Conservation (phyloP, 106 monocot species). For the Platanthera zijinensis region DNA sequence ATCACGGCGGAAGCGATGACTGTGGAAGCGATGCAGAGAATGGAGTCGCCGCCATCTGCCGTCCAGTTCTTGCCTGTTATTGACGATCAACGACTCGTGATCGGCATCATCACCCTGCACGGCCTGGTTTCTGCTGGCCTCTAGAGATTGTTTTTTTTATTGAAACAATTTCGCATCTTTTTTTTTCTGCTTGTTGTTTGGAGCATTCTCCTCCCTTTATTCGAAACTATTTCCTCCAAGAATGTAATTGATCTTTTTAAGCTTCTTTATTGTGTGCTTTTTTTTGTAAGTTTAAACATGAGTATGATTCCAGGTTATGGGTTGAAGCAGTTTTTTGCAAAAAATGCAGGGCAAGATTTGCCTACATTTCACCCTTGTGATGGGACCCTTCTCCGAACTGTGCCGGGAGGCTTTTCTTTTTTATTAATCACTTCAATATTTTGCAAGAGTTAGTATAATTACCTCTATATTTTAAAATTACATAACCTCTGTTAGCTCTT, state of each 20-base stretch:
- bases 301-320: no score
- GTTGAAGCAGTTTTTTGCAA: no score
- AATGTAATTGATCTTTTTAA: not conserved
- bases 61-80: slow-evolving; percentile 60
- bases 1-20: slow-evolving; percentile 48
- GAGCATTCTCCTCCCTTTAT: not conserved
- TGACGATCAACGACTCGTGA: slow-evolving; percentile 24
- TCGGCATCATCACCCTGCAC: slow-evolving; percentile 57
- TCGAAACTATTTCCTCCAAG: not conserved
- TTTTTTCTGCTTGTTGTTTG: not conserved
- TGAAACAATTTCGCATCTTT: not conserved
- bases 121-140: slow-evolving; percentile 62
- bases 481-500: no score
- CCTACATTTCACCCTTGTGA: no score
- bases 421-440: no score
- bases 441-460: no score
- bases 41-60: slow-evolving; percentile 61
- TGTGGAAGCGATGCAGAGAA: slow-evolving; percentile 52
- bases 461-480: no score
- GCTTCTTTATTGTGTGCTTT: no score
- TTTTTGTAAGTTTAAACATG: no score
- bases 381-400: no score
- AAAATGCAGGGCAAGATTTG: no score
- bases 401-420: no score
- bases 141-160: slow-evolving; percentile 4